A percentile compares a stretch with the other conserved stretches of the same genome.
Evolutionary conservation across 2,329 filamentous ascomycete species (phyloP).

Genomic region (Shiraia bambusicola): DNA sequence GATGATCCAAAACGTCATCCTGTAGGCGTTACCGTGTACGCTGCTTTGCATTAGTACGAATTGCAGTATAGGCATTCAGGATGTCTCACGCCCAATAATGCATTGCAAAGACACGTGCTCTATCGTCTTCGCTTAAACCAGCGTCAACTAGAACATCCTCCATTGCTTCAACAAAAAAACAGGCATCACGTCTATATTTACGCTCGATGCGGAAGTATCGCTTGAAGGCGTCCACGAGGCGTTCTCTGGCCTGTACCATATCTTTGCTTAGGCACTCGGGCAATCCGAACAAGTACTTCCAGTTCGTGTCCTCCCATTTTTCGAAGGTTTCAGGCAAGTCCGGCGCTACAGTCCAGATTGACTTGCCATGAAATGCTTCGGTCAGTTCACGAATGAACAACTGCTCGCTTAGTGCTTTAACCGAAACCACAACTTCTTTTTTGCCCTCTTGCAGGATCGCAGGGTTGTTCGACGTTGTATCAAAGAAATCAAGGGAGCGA

Average conservation of each 20-base stretch:
- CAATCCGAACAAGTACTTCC: conserved; percentile 15
- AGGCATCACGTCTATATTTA: conserved; percentile 1
- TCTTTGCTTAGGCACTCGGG: conserved; percentile 9
- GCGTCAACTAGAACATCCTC: conserved; percentile 12
- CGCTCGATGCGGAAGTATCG: conserved; percentile 6
- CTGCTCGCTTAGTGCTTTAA: conserved; percentile 7
- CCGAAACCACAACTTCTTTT: conserved; percentile 2
- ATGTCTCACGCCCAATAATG: conserved; percentile 23
- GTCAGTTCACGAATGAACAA: conserved; percentile 3
- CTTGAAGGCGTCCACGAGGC: conserved; percentile 6
- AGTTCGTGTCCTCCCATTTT: conserved; percentile 13
- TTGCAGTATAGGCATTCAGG: conserved; percentile 2
- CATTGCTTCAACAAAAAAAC: conserved; percentile 8
- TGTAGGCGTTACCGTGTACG: conserved; percentile 18
- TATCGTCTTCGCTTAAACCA: conserved; percentile 10
- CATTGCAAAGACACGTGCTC: conserved; percentile 10
- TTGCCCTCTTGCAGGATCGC: conserved; percentile 1
- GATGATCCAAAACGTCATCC: conserved; percentile 16
- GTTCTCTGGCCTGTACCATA: conserved; percentile 10
- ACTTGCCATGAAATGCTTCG: conserved; percentile 7
- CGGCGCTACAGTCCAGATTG: conserved; percentile 2
- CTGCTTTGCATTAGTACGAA: conserved; percentile 1
- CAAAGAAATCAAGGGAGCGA: conserved; percentile 4
- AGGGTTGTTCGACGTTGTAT: neutral
- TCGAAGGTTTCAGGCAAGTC: conserved; percentile 9